These are phyloP conservation scores for Yamadazyma olivae DNA, from an alignment of 805 yeast genomes.

Conservation along the genomic window DNA sequence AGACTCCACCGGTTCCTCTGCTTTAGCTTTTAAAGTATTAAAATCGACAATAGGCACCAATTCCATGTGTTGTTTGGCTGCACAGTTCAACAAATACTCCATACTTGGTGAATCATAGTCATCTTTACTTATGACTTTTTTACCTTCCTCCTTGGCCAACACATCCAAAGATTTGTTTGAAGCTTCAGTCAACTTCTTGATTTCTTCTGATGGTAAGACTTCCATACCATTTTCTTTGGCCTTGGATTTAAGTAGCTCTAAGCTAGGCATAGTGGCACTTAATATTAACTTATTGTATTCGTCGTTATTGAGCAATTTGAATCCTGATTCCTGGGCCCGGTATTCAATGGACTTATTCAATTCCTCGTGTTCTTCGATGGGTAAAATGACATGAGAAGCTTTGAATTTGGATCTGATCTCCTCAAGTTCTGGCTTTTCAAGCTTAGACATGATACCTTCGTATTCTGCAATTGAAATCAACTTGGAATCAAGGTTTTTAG, in stretches of 20 bases:
- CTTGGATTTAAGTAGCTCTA: slow-evolving; percentile 20
- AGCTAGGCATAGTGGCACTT: slow-evolving; percentile 25
- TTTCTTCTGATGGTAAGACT: slow-evolving; percentile 25
- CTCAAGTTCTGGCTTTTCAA: slow-evolving; percentile 25
- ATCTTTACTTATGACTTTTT: slow-evolving; percentile 13
- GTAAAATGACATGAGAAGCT: slow-evolving; percentile 7
- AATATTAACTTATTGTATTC: slow-evolving; percentile 30
- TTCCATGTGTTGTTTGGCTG: slow-evolving; percentile 9
- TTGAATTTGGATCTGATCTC: slow-evolving; percentile 23
- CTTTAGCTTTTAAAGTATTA: slow-evolving; percentile 5
- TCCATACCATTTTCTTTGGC: slow-evolving; percentile 28
- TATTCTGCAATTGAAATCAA: slow-evolving; percentile 24
- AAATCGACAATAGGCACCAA: slow-evolving; percentile 12
- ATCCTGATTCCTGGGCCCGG: slow-evolving; percentile 18
- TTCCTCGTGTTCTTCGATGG: slow-evolving; percentile 14
- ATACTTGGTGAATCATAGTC: slow-evolving; percentile 17
- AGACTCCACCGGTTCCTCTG: slow-evolving; percentile 14
- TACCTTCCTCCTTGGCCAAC: slow-evolving; percentile 17
- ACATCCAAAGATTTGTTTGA: slow-evolving; percentile 14
- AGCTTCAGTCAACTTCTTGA: slow-evolving; percentile 11
- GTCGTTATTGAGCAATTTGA: slow-evolving; percentile 13
- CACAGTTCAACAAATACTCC: slow-evolving; percentile 12
- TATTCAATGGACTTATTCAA: slow-evolving; percentile 23
- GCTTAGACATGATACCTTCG: slow-evolving; percentile 17
- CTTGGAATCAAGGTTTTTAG: slow-evolving; percentile 20